Conservation (phyloP, 208 protist species). For the Crithidia expoeki region DNA sequence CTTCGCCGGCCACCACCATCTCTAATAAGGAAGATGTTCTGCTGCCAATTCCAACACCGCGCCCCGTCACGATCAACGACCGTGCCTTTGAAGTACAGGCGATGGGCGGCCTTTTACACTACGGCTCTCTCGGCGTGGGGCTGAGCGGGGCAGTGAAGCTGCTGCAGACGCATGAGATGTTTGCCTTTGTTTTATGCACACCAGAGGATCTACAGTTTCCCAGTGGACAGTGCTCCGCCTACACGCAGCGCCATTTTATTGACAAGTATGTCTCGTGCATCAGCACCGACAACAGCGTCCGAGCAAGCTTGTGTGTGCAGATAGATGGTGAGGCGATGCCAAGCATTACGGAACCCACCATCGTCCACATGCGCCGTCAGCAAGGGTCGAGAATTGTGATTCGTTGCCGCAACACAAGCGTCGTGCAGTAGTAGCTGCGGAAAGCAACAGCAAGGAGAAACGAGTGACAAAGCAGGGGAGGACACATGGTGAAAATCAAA, state of each 20-base stretch:
- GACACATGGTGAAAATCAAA: constrained; percentile 3
- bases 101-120: constrained; percentile 74
- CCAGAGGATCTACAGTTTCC: constrained; percentile 58
- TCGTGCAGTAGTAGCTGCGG: constrained; percentile 35
- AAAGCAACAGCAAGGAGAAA: background rate
- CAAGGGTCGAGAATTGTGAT: constrained; percentile 42
- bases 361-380: constrained; percentile 55
- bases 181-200: constrained; percentile 77
- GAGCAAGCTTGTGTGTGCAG: constrained; percentile 63
- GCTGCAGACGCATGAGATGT: constrained; percentile 68
- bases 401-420: constrained; percentile 61
- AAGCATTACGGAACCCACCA: constrained; percentile 56
- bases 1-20: background rate
- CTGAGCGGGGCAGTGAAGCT: constrained; percentile 59
- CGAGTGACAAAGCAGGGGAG: background rate
- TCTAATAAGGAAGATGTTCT: background rate
- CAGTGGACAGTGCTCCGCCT: constrained; percentile 27
- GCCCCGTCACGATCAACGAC: constrained; percentile 75
- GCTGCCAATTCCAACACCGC: constrained; percentile 2
- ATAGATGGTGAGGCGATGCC: constrained; percentile 78
- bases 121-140: constrained; percentile 57
- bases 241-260: constrained; percentile 33
- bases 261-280: constrained; percentile 31
- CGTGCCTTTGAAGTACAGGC: constrained; percentile 77
- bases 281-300: constrained; percentile 25